Base-by-base conservation (phyloP, 108 stramenopile species). In the Cyclostephanos tholiformis region DNA sequence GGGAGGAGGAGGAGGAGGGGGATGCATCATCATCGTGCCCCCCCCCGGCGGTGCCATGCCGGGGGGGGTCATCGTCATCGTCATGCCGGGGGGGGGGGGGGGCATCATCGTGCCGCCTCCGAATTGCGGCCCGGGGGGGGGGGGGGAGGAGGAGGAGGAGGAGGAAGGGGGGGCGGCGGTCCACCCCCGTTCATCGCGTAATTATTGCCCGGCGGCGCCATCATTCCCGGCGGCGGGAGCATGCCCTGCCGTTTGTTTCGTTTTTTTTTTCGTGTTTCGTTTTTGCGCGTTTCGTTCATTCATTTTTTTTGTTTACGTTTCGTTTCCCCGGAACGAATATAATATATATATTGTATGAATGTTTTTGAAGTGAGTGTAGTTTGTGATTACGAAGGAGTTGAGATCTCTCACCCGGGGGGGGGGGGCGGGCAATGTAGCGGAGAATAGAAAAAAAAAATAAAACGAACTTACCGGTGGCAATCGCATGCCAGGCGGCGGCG, bases 151-250 rank as follows among this genome's bases (percentile, higher is more conserved):
- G n/a, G n/a, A n/a, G n/a, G n/a, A n/a, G n/a, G n/a, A n/a, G n/a
- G n/a, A n/a, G n/a, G n/a, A n/a, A n/a, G n/a, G n/a, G n/a, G 72
- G 5, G 72, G 63, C 5, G 72, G 50, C 19, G n/a, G 22, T 29
- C 48, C 72, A n/a, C n/a, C n/a, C n/a, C n/a, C n/a, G 26, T 26
- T 38, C 61, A 44, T 39, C 22, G 30, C n/a, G 41, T 8, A 48
- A 56, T 67, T 67, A 32, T 56, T 52, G 23, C 80, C 73, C 3
- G 69, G 71, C 11, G 81, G 76, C 19, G 80, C 72, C 1, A 69
- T 68, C 87, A 85, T 85, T 13, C 82, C 83, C 19, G 88, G 84
- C 32, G 88, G 88, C 6, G 73, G 84, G n/a, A 51, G 60, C 51
- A 35, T 53, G 38, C 32, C 74, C 66, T 66, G 44, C 14, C 14